These are phyloP conservation scores for Solanum chacoense DNA, from an alignment of 305 asterid genomes.

Conservation along the genomic window DNA sequence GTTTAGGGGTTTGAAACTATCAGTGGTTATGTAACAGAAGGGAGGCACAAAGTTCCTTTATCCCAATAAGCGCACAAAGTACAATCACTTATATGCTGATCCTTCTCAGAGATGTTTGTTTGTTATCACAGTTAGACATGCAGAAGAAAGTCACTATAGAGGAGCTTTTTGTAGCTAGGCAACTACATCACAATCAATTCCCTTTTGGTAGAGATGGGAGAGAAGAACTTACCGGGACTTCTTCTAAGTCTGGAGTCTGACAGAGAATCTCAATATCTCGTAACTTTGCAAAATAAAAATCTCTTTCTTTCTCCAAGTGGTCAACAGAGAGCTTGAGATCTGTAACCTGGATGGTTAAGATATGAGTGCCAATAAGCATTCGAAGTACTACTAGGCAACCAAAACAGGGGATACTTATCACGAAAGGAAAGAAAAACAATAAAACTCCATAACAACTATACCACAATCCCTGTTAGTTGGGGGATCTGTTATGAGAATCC, in stretches of 20 bases:
- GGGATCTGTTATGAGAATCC: not conserved
- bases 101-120: not conserved
- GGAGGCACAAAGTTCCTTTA: not conserved
- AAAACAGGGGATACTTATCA: not conserved
- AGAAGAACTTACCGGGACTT: conserved; percentile 40
- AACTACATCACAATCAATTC: not conserved
- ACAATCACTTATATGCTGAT: not conserved
- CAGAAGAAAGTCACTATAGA: not conserved
- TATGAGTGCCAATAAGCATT: not conserved
- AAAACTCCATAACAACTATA: not conserved
- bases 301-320: conserved; percentile 79
- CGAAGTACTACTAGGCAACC: not conserved
- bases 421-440: not conserved
- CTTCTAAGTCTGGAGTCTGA: conserved; percentile 55
- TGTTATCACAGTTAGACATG: not conserved
- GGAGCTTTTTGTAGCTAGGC: not conserved
- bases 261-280: conserved; percentile 86
- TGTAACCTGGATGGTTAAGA: conserved; percentile 36
- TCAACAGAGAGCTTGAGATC: conserved; percentile 73
- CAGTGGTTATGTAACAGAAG: not conserved
- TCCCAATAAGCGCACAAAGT: not conserved
- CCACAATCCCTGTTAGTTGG: not conserved
- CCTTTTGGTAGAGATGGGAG: not conserved
- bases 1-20: not conserved
- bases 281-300: conserved; percentile 77